Percentiles rank a stretch among this genome's conserved stretches.
Conservation (phyloP, 768 basidiomycete species). For the Cystofilobasidium macerans region DNA sequence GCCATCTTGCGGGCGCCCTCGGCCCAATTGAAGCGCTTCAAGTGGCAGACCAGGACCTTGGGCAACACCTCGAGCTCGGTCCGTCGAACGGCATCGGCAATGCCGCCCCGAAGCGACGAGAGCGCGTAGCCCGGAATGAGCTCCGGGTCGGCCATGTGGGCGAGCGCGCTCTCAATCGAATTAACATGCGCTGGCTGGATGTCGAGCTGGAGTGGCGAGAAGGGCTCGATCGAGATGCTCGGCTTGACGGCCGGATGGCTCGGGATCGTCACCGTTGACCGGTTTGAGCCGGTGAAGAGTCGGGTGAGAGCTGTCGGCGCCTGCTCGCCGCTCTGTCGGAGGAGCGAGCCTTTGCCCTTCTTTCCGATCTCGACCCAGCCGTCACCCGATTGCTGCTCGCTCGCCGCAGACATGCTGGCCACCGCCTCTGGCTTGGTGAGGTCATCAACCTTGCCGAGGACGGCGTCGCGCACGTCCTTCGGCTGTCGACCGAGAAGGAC, state of each 20-base stretch:
- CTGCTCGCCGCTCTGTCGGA: constrained; percentile 42
- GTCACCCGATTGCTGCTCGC: constrained; percentile 43
- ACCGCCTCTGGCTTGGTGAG: not conserved
- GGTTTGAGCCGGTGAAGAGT: constrained; percentile 87
- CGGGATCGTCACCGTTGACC: constrained; percentile 51
- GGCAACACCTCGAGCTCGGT: constrained; percentile 72
- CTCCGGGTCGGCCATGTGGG: constrained; percentile 66
- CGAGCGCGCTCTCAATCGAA: constrained; percentile 72
- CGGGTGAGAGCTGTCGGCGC: constrained; percentile 81
- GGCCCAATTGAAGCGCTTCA: constrained; percentile 87
- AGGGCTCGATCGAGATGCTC: constrained; percentile 79
- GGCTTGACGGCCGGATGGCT: constrained; percentile 71
- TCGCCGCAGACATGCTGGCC: too few species aligned
- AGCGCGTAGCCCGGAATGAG: constrained; percentile 59
- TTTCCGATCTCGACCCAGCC: constrained; percentile 92
- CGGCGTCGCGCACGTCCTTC: constrained; percentile 16
- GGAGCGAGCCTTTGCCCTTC: constrained; percentile 58
- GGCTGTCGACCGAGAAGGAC: constrained; percentile 44
- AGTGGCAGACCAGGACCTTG: constrained; percentile 69
- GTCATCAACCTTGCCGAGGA: not conserved
- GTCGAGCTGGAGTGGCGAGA: constrained; percentile 76
- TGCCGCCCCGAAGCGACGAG: constrained; percentile 45
- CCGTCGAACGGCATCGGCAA: constrained; percentile 61
- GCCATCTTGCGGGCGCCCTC: constrained; percentile 66
- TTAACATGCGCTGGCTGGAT: constrained; percentile 68